A percentile compares a stretch with the other conserved stretches of the same genome.
Evolutionary conservation across 495 filamentous ascomycete genomes (phyloP).

Genomic region (Staphylotrichum tortipilum): DNA sequence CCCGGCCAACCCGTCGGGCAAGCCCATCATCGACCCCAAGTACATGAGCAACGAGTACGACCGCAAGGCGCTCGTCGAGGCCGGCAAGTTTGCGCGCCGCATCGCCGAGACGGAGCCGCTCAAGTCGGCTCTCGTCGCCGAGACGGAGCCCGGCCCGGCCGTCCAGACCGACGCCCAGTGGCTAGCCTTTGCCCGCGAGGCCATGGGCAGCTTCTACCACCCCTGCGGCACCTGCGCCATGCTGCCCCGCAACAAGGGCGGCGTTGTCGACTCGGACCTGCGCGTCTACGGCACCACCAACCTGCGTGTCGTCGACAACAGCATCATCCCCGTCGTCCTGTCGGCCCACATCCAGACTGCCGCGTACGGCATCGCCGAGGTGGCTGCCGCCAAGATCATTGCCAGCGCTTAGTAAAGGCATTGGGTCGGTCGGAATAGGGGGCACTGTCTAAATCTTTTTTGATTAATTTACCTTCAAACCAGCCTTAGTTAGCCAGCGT

Average conservation of each 20-base stretch:
- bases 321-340: constrained; percentile 28
- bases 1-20: constrained; percentile 22
- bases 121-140: not conserved
- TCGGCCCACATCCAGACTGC: constrained; percentile 29
- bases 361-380: constrained; percentile 34
- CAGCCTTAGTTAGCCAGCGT: too few species aligned
- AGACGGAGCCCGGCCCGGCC: constrained; percentile 23
- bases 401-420: too few species aligned
- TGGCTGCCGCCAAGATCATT: constrained; percentile 1
- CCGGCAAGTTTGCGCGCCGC: constrained; percentile 29
- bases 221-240: constrained; percentile 27
- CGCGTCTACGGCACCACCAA: constrained; percentile 30
- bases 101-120: constrained; percentile 18
- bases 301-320: constrained; percentile 35
- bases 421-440: too few species aligned
- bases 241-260: constrained; percentile 45
- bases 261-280: constrained; percentile 34
- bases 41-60: constrained; percentile 37
- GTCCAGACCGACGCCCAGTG: constrained; percentile 18
- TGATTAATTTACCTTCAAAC: too few species aligned
- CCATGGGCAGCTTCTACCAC: constrained; percentile 30
- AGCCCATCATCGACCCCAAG: constrained; percentile 36
- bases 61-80: constrained; percentile 27
- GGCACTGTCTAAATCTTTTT: too few species aligned
- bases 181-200: constrained; percentile 16